A percentile compares a stretch with the other conserved stretches of the same genome.
Evolutionary conservation across 2,329 filamentous ascomycete genomes (phyloP).

Genomic region (Colletotrichum brevisporum): DNA sequence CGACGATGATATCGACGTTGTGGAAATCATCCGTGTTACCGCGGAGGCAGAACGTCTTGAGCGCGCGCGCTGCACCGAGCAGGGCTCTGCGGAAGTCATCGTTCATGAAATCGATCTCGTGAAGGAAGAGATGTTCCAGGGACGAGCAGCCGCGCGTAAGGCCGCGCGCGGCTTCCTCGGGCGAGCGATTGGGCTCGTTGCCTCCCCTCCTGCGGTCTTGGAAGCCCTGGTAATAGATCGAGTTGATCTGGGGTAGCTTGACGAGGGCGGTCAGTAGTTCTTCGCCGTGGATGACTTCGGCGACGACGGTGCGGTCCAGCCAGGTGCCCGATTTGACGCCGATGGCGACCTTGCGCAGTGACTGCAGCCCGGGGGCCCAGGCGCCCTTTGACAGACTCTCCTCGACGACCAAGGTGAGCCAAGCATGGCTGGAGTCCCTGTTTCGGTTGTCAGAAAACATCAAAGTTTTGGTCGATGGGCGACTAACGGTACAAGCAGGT

Average conservation of each 20-base stretch:
- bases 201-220: neutral
- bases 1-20: neutral
- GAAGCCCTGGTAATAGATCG: slow-evolving; percentile 12
- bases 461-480: neutral
- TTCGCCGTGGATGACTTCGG: neutral
- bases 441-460: neutral
- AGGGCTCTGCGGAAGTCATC: neutral
- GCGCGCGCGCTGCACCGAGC: slow-evolving; percentile 11
- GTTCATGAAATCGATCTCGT: neutral
- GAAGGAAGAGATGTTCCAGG: slow-evolving; percentile 12
- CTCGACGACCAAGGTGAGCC: slow-evolving; percentile 1
- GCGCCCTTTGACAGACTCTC: neutral
- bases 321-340: slow-evolving; percentile 1
- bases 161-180: neutral
- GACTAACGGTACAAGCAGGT: neutral
- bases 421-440: neutral
- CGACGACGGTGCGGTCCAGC: neutral
- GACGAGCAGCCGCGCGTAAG: slow-evolving; percentile 1
- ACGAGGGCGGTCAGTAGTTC: neutral
- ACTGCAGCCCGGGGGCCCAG: slow-evolving; percentile 12
- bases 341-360: slow-evolving; percentile 13
- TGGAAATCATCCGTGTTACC: neutral
- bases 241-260: slow-evolving; percentile 6
- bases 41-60: slow-evolving; percentile 5
- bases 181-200: neutral